Evolutionary conservation across 1,139 yeast genomes (phyloP).

Genomic region (Magnusiomyces paraingens): DNA sequence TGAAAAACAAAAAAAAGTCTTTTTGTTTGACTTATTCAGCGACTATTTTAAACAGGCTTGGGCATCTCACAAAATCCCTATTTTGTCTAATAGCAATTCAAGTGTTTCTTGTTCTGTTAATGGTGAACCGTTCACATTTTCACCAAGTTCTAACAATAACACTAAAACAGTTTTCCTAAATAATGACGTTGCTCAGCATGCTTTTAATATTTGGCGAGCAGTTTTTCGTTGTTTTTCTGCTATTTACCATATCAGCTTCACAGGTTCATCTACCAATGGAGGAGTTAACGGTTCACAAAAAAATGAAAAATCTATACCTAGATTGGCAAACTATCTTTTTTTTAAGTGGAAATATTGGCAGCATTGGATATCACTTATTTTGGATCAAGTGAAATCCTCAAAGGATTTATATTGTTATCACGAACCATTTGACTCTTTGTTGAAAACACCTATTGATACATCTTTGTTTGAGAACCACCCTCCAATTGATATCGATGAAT

Average conservation of each 20-base stretch:
- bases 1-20: too few relatives aligned
- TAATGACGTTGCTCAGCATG: neutral
- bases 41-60: neutral
- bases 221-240: neutral
- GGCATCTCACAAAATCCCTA: neutral
- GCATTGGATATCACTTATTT: neutral
- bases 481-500: too few relatives aligned
- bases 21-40: too few relatives aligned
- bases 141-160: neutral
- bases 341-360: slow-evolving; percentile 2
- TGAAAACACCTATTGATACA: neutral
- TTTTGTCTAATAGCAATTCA: neutral
- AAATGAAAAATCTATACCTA: neutral
- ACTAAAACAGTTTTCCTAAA: neutral
- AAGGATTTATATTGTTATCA: neutral
- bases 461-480: too few relatives aligned
- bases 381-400: neutral
- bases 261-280: neutral
- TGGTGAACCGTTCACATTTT: too few relatives aligned
- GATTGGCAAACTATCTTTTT: neutral
- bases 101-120: neutral
- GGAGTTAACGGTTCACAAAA: too few relatives aligned
- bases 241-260: neutral
- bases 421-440: neutral
- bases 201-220: neutral